These are phyloP conservation scores for Liquidambar formosana DNA, from an alignment of 164 flowering plant species.

Conservation along the genomic window DNA sequence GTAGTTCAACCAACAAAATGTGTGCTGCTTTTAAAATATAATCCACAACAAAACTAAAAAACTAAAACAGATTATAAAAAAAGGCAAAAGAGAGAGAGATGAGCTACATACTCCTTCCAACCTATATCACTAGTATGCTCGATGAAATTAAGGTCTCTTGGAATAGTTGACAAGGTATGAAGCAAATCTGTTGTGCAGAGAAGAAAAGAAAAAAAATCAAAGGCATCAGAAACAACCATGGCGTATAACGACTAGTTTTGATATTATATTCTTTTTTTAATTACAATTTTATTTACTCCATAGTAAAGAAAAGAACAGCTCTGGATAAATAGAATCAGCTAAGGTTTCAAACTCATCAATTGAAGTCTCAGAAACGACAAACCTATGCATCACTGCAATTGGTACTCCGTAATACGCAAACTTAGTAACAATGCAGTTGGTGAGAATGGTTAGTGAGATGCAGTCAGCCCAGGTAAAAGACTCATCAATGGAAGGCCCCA, in stretches of 20 bases:
- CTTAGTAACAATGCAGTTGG: not conserved
- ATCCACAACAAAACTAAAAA: not conserved
- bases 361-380: not conserved
- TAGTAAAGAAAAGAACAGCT: not conserved
- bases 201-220: constrained; percentile 4
- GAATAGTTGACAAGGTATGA: constrained; percentile 51
- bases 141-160: constrained; percentile 69
- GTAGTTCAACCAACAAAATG: no score
- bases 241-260: no score
- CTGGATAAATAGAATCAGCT: not conserved
- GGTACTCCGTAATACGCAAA: not conserved
- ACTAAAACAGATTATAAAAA: not conserved
- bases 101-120: constrained; percentile 74
- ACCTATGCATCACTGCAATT: no score
- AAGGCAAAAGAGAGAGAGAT: not conserved
- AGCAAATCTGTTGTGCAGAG: constrained; percentile 54
- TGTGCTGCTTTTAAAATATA: not conserved
- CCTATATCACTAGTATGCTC: constrained; percentile 94
- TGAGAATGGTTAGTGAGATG: not conserved
- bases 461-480: not conserved
- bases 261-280: no score
- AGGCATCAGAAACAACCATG: not conserved
- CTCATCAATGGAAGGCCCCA: not conserved
- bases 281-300: no score
- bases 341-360: not conserved